Conservation (phyloP, 2,329 filamentous ascomycete species). For the Xylaria sp. region DNA sequence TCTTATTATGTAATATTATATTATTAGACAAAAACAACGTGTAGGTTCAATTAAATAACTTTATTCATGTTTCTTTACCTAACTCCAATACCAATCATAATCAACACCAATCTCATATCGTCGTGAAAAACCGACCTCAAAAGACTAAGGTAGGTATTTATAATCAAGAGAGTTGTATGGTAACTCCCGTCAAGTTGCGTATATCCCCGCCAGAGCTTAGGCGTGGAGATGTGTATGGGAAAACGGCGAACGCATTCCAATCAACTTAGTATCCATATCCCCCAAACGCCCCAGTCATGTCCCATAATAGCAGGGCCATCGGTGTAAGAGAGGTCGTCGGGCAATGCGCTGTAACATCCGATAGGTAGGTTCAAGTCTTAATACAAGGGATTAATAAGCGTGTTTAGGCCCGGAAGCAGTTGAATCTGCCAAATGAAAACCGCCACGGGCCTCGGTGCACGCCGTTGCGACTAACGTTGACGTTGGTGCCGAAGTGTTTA, state of each 20-base stretch:
- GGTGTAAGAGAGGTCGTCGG: too few relatives aligned
- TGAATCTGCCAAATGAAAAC: slow-evolving; percentile 61
- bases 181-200: background rate
- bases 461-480: slow-evolving; percentile 58
- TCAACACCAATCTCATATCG: background rate
- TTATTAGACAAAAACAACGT: background rate
- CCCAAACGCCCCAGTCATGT: background rate
- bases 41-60: background rate
- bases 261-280: background rate
- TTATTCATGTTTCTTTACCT: background rate
- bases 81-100: background rate
- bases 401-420: slow-evolving; percentile 57
- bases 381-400: too few relatives aligned
- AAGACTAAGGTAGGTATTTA: background rate
- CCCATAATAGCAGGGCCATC: background rate
- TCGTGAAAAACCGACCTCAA: slow-evolving; percentile 1
- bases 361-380: too few relatives aligned
- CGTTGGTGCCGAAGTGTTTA: slow-evolving; percentile 61
- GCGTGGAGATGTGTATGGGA: too few relatives aligned
- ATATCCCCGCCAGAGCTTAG: background rate
- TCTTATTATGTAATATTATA: background rate
- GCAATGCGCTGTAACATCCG: too few relatives aligned
- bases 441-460: slow-evolving; percentile 62
- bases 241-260: background rate
- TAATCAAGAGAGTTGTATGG: background rate